Evolutionary conservation across 768 basidiomycete species (phyloP).

Genomic region (Hericium coralloides): DNA sequence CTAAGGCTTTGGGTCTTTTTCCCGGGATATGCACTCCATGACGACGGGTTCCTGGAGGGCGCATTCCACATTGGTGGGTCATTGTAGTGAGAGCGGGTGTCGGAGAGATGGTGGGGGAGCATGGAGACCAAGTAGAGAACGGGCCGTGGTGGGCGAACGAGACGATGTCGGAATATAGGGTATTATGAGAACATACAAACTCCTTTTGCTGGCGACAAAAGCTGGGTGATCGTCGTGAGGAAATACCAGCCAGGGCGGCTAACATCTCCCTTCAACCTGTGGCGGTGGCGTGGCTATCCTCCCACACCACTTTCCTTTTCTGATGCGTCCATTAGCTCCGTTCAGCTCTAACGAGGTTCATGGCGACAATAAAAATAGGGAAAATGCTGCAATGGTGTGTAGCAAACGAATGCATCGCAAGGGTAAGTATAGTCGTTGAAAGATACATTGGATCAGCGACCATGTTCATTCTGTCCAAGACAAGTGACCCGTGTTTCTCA

Average conservation of each 20-base stretch:
- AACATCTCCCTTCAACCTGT: neutral
- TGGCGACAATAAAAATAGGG: no score
- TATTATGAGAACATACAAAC: neutral
- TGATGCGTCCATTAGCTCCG: neutral
- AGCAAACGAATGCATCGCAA: no score
- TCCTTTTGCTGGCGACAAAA: neutral
- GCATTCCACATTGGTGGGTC: constrained; percentile 2
- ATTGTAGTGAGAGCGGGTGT: neutral
- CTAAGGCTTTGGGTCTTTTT: constrained; percentile 9
- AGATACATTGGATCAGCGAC: no score
- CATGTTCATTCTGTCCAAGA: no score
- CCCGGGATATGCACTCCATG: constrained; percentile 11
- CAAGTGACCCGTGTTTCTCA: no score
- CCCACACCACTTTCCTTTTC: neutral
- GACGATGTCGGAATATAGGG: neutral
- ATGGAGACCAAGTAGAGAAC: neutral
- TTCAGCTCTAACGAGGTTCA: no score
- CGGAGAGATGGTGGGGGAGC: neutral
- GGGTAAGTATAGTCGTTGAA: no score
- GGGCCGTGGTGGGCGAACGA: neutral
- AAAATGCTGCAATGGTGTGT: no score
- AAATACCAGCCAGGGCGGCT: neutral
- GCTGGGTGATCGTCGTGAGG: neutral
- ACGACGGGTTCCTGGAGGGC: constrained; percentile 2
- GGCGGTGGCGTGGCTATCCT: neutral